Evolutionary conservation across 2,329 filamentous ascomycete genomes (phyloP).

Genomic region (Esteya vermicola): DNA sequence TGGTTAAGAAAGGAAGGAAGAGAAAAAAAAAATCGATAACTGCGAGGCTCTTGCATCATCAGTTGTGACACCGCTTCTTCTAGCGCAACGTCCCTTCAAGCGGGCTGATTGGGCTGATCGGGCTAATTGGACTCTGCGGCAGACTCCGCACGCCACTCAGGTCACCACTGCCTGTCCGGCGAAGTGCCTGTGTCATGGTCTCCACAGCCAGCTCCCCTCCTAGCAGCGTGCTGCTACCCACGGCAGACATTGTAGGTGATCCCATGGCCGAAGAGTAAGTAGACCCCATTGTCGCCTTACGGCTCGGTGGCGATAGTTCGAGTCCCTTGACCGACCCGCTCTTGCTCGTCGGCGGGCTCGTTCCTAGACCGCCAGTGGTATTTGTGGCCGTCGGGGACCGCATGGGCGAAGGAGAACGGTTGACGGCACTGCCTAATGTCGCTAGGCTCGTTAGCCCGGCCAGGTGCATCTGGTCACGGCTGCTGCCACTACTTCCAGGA

Average conservation of each 20-base stretch:
- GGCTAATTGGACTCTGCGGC: slow-evolving; percentile 45
- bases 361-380: slow-evolving; percentile 36
- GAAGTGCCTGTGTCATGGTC: slow-evolving; percentile 82
- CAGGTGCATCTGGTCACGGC: slow-evolving; percentile 54
- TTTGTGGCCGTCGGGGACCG: slow-evolving; percentile 66
- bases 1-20: too few relatives aligned
- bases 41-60: background rate
- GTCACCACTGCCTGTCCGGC: slow-evolving; percentile 75
- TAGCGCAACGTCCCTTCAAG: slow-evolving; percentile 22
- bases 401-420: slow-evolving; percentile 67
- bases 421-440: slow-evolving; percentile 24
- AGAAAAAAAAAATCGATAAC: background rate
- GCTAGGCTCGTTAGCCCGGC: slow-evolving; percentile 50
- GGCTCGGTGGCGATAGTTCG: slow-evolving; percentile 54
- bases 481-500: background rate
- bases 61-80: background rate
- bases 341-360: slow-evolving; percentile 64
- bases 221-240: slow-evolving; percentile 4
- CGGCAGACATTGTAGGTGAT: slow-evolving; percentile 30
- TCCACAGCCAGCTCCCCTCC: slow-evolving; percentile 72
- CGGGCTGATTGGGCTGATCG: too few relatives aligned
- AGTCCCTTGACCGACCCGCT: slow-evolving; percentile 58
- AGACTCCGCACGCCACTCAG: slow-evolving; percentile 42
- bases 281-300: slow-evolving; percentile 16
- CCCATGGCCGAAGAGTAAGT: slow-evolving; percentile 28